Evolutionary conservation across 495 filamentous ascomycete genomes (phyloP).

Genomic region (Penicillium egyptiacum): DNA sequence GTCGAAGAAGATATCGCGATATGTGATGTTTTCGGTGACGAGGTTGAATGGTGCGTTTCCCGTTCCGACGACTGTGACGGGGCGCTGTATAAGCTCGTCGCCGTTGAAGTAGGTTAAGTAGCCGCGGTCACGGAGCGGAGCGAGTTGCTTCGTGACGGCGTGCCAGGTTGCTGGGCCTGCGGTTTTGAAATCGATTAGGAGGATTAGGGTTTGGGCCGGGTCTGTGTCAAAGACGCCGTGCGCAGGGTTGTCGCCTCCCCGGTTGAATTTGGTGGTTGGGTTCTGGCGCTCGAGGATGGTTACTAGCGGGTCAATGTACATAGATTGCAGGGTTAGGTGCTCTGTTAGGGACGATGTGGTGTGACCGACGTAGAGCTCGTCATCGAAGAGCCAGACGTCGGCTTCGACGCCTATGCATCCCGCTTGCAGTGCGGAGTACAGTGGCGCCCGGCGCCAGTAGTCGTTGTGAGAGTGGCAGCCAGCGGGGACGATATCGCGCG

Average conservation of each 20-base stretch:
- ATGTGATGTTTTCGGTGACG: conserved; percentile 45
- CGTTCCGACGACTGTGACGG: conserved; percentile 77
- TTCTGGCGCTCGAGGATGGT: conserved; percentile 54
- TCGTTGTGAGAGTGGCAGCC: conserved; percentile 82
- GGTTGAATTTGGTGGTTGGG: conserved; percentile 37
- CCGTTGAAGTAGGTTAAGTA: conserved; percentile 62
- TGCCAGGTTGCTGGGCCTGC: conserved; percentile 48
- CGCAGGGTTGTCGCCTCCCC: conserved; percentile 17
- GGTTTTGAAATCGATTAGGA: conserved; percentile 75
- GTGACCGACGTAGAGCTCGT: conserved; percentile 65
- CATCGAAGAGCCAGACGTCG: conserved; percentile 79
- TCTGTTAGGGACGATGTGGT: conserved; percentile 44
- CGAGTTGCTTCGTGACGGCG: conserved; percentile 58
- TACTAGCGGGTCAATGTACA: conserved; percentile 59
- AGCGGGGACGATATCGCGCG: conserved; percentile 66
- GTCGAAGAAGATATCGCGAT: conserved; percentile 65
- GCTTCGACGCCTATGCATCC: conserved; percentile 76
- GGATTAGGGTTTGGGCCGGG: conserved; percentile 57
- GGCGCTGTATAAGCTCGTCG: conserved; percentile 47
- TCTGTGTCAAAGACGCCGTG: conserved; percentile 52
- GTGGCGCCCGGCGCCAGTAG: conserved; percentile 76
- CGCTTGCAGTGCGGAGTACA: conserved; percentile 62
- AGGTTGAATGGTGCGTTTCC: conserved; percentile 74
- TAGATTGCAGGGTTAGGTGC: conserved; percentile 50
- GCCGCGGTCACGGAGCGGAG: conserved; percentile 63